Conservation (phyloP, 305 asterid species). For the Lippia alba region DNA sequence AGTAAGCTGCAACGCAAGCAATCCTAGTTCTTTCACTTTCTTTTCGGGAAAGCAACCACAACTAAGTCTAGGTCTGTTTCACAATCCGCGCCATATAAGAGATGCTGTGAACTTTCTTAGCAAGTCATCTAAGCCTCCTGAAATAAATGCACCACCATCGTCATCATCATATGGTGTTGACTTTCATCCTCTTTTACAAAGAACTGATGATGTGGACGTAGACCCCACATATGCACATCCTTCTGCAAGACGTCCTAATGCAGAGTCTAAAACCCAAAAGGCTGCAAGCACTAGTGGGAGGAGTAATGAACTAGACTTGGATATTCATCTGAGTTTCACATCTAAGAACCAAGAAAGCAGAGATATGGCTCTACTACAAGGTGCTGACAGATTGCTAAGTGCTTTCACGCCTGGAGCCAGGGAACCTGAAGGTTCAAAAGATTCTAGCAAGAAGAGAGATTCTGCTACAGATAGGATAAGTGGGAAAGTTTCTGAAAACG, state of each 20-base stretch:
- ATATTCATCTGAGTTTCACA: conserved; percentile 66
- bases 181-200: conserved; percentile 92
- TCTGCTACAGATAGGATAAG: conserved; percentile 45
- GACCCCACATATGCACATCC: conserved; percentile 42
- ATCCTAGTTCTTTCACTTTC: conserved; percentile 60
- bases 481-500: conserved; percentile 42
- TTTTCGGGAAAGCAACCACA: conserved; percentile 74
- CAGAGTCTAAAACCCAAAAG: conserved; percentile 50
- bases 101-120: conserved; percentile 71
- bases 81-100: conserved; percentile 70
- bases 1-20: conserved; percentile 42
- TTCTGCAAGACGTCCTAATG: conserved; percentile 42
- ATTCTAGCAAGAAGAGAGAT: conserved; percentile 36
- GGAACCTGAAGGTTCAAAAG: conserved; percentile 39
- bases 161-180: conserved; percentile 49
- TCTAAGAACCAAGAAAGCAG: conserved; percentile 51
- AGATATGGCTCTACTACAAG: conserved; percentile 25
- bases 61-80: conserved; percentile 76
- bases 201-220: conserved; percentile 51
- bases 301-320: conserved; percentile 69
- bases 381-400: conserved; percentile 34
- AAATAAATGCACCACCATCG: conserved; percentile 35
- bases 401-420: conserved; percentile 31
- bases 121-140: conserved; percentile 64
- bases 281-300: conserved; percentile 44